Conservation (phyloP, 202 grass and related monocot species). For the Cymbopogon flexuosus region DNA sequence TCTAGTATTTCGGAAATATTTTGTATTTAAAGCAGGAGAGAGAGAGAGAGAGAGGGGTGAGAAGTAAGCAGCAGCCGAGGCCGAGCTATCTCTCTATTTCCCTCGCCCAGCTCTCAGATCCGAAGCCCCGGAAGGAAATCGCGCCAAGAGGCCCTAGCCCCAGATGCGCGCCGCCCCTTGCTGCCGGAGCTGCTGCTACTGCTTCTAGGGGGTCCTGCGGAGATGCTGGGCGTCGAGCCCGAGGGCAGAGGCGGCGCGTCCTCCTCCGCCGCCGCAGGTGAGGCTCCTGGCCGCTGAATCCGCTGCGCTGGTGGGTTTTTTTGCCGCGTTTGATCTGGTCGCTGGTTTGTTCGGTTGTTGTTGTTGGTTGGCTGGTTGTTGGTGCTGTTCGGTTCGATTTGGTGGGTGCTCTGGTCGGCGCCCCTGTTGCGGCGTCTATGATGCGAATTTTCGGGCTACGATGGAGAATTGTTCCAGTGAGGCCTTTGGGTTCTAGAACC, state of each 20-base stretch:
- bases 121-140: constrained; percentile 39
- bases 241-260: constrained; percentile 29
- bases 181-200: constrained; percentile 1
- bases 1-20: constrained; percentile 21
- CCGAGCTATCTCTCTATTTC: constrained; percentile 31
- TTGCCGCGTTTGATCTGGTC: constrained; percentile 19
- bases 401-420: constrained; percentile 13
- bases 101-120: constrained; percentile 42
- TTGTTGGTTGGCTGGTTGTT: constrained; percentile 19
- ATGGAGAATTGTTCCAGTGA: constrained; percentile 27
- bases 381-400: constrained; percentile 30
- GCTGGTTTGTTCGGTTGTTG: background rate
- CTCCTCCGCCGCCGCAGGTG: constrained; percentile 43
- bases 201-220: constrained; percentile 28
- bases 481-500: background rate
- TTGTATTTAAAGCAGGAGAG: constrained; percentile 34
- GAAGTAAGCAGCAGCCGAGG: constrained; percentile 24
- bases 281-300: constrained; percentile 26
- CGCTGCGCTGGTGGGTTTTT: background rate
- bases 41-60: background rate
- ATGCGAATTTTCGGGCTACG: constrained; percentile 8
- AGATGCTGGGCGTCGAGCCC: constrained; percentile 46
- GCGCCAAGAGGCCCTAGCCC: background rate
- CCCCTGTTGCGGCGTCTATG: constrained; percentile 8
- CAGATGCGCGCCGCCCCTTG: constrained; percentile 31